Evolutionary conservation across 1,139 yeast species (phyloP), one percentile per base, ranked within the genome.

Genomic region (Candida tetrigidarum): DNA sequence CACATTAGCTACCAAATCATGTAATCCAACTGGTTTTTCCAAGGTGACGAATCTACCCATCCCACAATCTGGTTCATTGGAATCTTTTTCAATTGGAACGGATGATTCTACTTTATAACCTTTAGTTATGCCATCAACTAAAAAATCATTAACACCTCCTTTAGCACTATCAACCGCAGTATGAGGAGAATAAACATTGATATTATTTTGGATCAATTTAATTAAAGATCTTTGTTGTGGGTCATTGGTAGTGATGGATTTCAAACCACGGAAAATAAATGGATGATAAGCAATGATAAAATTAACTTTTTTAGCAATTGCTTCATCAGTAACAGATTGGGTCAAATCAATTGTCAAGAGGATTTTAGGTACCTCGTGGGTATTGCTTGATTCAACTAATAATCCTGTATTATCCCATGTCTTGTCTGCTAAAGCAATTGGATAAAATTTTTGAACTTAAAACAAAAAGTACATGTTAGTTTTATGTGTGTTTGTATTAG

Each of bases 331-430:
- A 0, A 95, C 99, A 0, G 81, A 62, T 40, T 81, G 81, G 0
- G 99, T 93, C 50, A 95, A 72, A 59, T 93, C 99, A 43, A 93
- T 81, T 0, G 99, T 81, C 41, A 93, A 69, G 23, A 93, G 67
- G 2, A 93, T 75, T 40, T 74, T 74, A 42, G 62, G 57, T 3
- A 62, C 60, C 16, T 34, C 33, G 7, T 27, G 36, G 10, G 53
- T 57, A 42, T 54, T 51, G 19, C 69, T 59, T 1, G 86, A 67
- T 58, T 90, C 97, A 8, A 93, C 85, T 36, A 93, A 67, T 44
- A 92, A 71, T 0, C 98, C 98, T 0, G 96, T 90, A 60, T 92
- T 92, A 62, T 93, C 99, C 98, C 98, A 93, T 1, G 92, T 64
- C 36, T 76, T 74, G 56, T 92, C 98, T 0, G 98, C 98, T 48